A percentile compares a stretch with the other conserved stretches of the same genome.
phyloP scores from a whole-genome alignment of 2,329 filamentous ascomycete species.

The Rosellinia necatrix region DNA sequence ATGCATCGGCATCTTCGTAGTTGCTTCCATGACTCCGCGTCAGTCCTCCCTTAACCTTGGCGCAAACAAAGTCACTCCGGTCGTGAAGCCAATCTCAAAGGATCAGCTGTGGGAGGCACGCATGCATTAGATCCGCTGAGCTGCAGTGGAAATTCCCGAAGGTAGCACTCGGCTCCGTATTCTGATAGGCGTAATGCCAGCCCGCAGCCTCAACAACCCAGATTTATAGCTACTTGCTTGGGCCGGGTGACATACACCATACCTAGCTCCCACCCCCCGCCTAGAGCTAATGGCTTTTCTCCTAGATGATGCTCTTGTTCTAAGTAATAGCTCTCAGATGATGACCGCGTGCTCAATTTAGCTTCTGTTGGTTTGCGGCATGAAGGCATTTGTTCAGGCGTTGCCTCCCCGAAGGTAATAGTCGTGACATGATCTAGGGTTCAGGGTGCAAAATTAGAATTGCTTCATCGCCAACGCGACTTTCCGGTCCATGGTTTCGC shows the following conservation, averaged over 20 bases:
- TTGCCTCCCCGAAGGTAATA: slow-evolving; percentile 1
- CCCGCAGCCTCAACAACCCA: background rate
- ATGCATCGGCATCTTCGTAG: slow-evolving; percentile 24
- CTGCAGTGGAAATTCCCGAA: background rate
- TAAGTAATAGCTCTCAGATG: background rate
- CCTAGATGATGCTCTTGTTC: background rate
- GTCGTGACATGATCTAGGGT: background rate
- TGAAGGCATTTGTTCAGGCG: background rate
- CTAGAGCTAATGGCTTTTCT: background rate
- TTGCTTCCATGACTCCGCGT: slow-evolving; percentile 24
- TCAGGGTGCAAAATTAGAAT: too few relatives aligned
- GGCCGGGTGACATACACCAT: background rate
- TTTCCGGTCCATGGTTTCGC: too few relatives aligned
- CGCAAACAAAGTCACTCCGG: slow-evolving; percentile 23
- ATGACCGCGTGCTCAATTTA: background rate
- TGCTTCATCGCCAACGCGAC: background rate
- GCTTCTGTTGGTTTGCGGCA: background rate
- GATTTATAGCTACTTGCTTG: background rate
- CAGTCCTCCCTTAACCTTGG: slow-evolving; percentile 2
- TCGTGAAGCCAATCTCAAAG: slow-evolving; percentile 27
- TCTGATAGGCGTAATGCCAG: background rate
- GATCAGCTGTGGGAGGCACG: slow-evolving; percentile 26
- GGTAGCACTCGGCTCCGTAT: background rate
- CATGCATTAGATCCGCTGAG: slow-evolving; percentile 12
- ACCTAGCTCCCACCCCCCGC: background rate